Conservation (phyloP, 2,329 filamentous ascomycete species). For the Allantophomopsis cytisporea region DNA sequence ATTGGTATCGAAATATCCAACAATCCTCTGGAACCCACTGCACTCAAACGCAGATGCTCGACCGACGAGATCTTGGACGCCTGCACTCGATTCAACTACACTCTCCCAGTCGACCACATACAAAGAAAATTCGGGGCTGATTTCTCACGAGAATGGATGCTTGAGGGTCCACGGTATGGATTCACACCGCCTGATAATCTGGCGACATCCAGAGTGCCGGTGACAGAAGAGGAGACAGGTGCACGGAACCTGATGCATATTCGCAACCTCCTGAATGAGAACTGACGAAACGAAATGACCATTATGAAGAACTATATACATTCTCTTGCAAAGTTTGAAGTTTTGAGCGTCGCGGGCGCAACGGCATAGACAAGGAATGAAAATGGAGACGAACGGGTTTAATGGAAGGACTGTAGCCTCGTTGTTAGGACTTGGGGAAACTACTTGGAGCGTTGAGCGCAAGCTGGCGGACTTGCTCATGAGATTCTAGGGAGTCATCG, state of each 20-base stretch:
- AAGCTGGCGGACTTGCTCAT: too few species aligned
- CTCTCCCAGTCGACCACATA: constrained; percentile 15
- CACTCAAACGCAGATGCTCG: constrained; percentile 5
- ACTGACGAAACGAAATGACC: constrained; percentile 5
- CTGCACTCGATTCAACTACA: constrained; percentile 16
- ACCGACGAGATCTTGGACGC: constrained; percentile 19
- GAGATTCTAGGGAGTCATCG: too few species aligned
- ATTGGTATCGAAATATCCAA: constrained; percentile 10
- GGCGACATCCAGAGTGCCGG: neutral
- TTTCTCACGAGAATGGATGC: constrained; percentile 15
- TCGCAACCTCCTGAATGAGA: constrained; percentile 15
- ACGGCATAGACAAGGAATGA: too few species aligned
- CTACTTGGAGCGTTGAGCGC: too few species aligned
- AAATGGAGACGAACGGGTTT: too few species aligned
- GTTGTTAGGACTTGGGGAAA: too few species aligned
- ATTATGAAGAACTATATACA: too few species aligned
- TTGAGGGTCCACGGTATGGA: constrained; percentile 7
- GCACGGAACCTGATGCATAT: constrained; percentile 17
- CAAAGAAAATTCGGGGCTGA: constrained; percentile 12
- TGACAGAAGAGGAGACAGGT: constrained; percentile 11
- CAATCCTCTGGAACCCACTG: constrained; percentile 5
- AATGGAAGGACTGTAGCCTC: too few species aligned
- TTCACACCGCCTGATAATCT: constrained; percentile 2
- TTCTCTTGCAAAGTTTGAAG: too few species aligned
- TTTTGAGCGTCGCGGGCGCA: too few species aligned